These are phyloP conservation scores for Dendrocalamus sinicus DNA, from an alignment of 176 grass and related monocot genomes.

Conservation along the genomic window DNA sequence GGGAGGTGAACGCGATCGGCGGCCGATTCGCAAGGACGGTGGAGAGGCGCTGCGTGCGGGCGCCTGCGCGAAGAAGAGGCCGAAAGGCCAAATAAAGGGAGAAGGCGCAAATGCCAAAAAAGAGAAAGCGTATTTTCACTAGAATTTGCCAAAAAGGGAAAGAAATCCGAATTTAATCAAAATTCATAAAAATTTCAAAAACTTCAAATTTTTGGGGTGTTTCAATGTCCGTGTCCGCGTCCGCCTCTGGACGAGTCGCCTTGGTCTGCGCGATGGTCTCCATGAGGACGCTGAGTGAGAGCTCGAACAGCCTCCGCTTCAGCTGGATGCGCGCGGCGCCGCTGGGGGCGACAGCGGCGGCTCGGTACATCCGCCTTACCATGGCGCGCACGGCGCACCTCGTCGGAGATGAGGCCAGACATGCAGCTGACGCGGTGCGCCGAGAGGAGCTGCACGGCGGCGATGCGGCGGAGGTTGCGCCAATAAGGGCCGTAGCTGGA, in stretches of 20 bases:
- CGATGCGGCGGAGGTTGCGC: constrained; percentile 72
- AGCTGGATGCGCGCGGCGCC: constrained; percentile 50
- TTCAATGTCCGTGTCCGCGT: constrained; percentile 38
- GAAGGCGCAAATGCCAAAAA: no score
- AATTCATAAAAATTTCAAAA: no score
- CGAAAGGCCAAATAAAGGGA: no score
- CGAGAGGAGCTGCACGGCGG: constrained; percentile 57
- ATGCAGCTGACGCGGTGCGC: constrained; percentile 44
- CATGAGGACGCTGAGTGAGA: constrained; percentile 63
- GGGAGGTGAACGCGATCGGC: no score
- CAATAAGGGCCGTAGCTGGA: constrained; percentile 59
- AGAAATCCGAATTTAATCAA: no score
- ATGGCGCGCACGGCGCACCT: constrained; percentile 51
- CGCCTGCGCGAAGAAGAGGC: no score
- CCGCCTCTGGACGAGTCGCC: constrained; percentile 43
- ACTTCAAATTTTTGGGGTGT: no score
- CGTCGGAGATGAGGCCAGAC: constrained; percentile 38
- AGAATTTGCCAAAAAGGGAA: no score
- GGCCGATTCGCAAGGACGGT: no score
- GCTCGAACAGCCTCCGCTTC: constrained; percentile 63
- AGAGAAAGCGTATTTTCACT: no score
- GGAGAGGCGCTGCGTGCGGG: no score
- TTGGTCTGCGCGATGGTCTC: constrained; percentile 35
- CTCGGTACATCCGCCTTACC: constrained; percentile 39
- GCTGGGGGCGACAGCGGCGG: neutral